Conservation (phyloP, 129 eudicot genomes). For the Tanacetum coccineum region DNA sequence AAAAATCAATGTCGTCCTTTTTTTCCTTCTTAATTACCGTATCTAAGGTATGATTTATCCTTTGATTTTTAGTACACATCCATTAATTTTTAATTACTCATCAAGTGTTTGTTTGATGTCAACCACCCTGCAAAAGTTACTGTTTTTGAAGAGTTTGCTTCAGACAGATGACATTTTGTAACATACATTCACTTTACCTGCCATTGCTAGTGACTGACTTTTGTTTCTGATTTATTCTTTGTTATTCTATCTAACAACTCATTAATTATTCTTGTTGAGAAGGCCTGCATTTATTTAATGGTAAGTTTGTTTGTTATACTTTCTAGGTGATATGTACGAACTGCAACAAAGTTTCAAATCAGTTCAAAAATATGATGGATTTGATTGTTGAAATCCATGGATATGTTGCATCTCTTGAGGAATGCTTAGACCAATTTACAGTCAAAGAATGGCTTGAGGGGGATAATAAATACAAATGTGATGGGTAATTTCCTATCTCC, state of each 20-base stretch:
- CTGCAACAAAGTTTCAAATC: constrained; percentile 74
- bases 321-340: constrained; percentile 74
- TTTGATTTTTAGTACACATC: too few relatives aligned
- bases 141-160: too few relatives aligned
- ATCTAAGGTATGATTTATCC: too few relatives aligned
- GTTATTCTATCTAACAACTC: background rate
- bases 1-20: too few relatives aligned
- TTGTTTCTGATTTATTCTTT: too few relatives aligned
- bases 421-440: constrained; percentile 90
- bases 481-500: constrained; percentile 49
- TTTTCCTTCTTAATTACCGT: too few relatives aligned
- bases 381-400: constrained; percentile 94
- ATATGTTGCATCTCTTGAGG: constrained; percentile 80
- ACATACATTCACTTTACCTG: too few relatives aligned
- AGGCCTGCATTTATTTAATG: constrained; percentile 11
- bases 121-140: too few relatives aligned
- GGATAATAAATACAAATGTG: constrained; percentile 90
- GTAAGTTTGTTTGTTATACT: constrained; percentile 7
- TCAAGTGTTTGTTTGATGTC: too few relatives aligned
- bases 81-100: too few relatives aligned
- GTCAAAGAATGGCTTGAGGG: constrained; percentile 86
- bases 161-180: too few relatives aligned
- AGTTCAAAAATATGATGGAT: constrained; percentile 96
- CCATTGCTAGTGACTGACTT: too few relatives aligned
- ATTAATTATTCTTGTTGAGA: constrained; percentile 10